Conservation (phyloP, 169 alveolate species). For the Cryptosporidium sp. region DNA sequence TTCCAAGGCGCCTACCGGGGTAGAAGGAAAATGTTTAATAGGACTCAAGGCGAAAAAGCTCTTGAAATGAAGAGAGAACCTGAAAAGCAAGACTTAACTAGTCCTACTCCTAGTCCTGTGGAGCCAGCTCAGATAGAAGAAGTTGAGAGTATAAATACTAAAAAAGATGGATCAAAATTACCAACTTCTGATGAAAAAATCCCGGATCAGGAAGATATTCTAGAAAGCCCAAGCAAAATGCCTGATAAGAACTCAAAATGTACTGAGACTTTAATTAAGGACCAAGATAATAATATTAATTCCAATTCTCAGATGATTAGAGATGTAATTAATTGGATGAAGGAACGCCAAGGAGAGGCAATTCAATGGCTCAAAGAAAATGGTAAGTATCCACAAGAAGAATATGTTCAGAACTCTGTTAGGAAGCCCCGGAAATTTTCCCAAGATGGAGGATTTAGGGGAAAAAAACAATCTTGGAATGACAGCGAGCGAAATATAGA, state of each 20-base stretch:
- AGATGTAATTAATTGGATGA: slow-evolving; percentile 48
- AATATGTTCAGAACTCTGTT: background rate
- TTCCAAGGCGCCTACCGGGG: background rate
- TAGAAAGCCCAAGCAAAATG: background rate
- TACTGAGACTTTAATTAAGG: background rate
- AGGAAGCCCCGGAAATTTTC: background rate
- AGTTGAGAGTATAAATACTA: background rate
- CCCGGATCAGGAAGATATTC: background rate
- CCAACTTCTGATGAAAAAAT: background rate
- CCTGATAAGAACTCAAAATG: background rate
- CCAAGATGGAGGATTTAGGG: background rate
- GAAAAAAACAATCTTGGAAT: background rate
- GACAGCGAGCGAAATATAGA: background rate
- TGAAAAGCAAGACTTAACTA: background rate
- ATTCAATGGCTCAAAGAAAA: slow-evolving; percentile 45
- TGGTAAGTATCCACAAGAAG: slow-evolving; percentile 10
- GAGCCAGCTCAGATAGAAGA: background rate
- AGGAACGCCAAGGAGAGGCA: slow-evolving; percentile 52
- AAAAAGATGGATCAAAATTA: background rate
- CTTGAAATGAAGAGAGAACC: background rate
- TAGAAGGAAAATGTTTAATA: background rate
- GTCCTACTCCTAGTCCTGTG: background rate
- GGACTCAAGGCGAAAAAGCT: background rate
- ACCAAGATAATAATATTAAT: background rate
- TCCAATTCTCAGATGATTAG: slow-evolving; percentile 11